Base-by-base conservation (phyloP, 495 filamentous ascomycete species). In the Schizothecium vesticola region DNA sequence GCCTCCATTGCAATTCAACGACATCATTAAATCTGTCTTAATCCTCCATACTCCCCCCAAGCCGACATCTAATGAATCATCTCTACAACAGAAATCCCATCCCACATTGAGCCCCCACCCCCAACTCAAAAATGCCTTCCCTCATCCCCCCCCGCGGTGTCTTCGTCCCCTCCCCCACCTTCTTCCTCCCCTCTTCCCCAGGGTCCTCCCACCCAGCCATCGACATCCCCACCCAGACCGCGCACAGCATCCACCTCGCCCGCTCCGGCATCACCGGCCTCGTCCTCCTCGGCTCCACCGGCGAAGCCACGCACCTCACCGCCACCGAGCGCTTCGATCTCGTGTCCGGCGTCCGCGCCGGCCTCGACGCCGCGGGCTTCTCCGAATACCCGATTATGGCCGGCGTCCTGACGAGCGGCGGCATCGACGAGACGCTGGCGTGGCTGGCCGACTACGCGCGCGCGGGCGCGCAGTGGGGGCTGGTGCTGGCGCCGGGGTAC, bases 271-370 rank as follows among this genome's bases (percentile, higher is more conserved):
- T 91, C 75, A 82, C 77, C 21, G 89, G 89, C 12, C 80, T 91
- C 21, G 87, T 90, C 2, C 78, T 91, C 10, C 82, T 92, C 21
- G 90, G 90, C 9, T 86, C 81, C 51, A 91, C 88, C 0, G 90
- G 90, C 64, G 90, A 92, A 73, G 89, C 89, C 0, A 81, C 91
- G 7, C 88, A 90, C 74, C 78, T 91, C 7, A 81, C 87, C 0
- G 80, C 81, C n/a, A 58, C 74, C 22, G 90, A 92, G 69, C 86
- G 89, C 21, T 80, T 73, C 62, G 74, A 81, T 16, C 80, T 91
- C n/a, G 73, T 91, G 23, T 75, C 79, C 4, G 76, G 78, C 26
- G 84, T 89, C 1, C 81, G 87, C 25, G 73, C 80, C 60, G 82
- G 82, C 21, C 78, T 89, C 26, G 81, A 85, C 31, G 76, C 76